These are phyloP conservation scores for Neonectria ditissima DNA, from an alignment of 2,329 filamentous ascomycete species.

Conservation along the genomic window DNA sequence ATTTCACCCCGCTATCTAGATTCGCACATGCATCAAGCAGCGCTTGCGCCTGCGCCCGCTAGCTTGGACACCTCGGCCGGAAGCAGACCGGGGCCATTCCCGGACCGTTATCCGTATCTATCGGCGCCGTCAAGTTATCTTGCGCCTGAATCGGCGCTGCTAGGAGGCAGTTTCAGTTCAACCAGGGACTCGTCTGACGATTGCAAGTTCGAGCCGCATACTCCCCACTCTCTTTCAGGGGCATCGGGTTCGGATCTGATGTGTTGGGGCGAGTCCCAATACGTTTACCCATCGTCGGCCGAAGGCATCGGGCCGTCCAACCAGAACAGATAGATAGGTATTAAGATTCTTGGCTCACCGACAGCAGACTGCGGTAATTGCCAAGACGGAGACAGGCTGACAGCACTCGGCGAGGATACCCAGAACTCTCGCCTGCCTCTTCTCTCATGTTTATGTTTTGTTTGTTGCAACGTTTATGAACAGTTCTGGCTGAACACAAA, in stretches of 20 bases:
- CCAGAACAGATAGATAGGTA: neutral
- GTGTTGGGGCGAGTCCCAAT: neutral
- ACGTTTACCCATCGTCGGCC: neutral
- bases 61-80: constrained; percentile 3
- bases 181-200: neutral
- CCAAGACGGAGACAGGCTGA: neutral
- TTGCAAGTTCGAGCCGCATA: neutral
- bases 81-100: neutral
- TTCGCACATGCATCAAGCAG: constrained; percentile 1
- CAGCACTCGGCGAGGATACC: neutral
- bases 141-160: neutral
- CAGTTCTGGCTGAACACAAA: neutral
- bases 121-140: neutral
- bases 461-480: neutral
- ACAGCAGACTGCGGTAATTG: neutral
- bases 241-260: neutral
- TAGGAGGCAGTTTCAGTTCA: neutral
- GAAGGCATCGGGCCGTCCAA: neutral
- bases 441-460: neutral
- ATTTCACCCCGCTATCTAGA: constrained; percentile 1
- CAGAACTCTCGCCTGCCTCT: constrained; percentile 1
- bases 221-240: constrained; percentile 1
- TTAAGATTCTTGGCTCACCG: neutral
- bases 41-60: neutral
- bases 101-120: neutral